Evolutionary conservation across 164 flowering plant genomes (phyloP).

Genomic region (Dillenia suffruticosa): DNA sequence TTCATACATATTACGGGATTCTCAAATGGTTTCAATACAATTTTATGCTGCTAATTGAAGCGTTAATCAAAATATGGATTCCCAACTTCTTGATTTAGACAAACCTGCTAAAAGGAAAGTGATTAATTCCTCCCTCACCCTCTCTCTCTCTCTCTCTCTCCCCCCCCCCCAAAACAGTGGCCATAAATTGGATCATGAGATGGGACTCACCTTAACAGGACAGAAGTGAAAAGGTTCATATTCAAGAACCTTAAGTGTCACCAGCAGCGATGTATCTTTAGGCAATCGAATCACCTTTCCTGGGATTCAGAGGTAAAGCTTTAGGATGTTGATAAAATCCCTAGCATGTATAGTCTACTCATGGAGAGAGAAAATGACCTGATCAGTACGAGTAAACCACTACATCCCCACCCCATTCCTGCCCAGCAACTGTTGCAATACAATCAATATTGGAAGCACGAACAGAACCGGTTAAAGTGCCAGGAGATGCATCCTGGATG

Average conservation of each 20-base stretch:
- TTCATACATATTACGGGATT: no score
- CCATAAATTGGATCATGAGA: neutral
- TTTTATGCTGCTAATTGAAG: no score
- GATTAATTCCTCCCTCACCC: no score
- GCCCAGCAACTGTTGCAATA: constrained; percentile 57
- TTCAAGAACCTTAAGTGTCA: constrained; percentile 81
- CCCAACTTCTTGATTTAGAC: no score
- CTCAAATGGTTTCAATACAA: no score
- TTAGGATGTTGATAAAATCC: neutral
- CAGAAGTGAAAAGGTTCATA: constrained; percentile 81
- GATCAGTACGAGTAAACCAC: constrained; percentile 56
- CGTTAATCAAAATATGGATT: no score
- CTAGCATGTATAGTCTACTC: neutral
- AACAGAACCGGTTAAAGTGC: constrained; percentile 63
- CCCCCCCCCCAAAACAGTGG: neutral
- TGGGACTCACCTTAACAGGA: constrained; percentile 60
- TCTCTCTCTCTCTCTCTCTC: no score
- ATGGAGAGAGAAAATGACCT: constrained; percentile 26
- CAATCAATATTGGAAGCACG: constrained; percentile 60
- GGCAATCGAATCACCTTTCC: constrained; percentile 75
- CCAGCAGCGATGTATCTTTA: constrained; percentile 65
- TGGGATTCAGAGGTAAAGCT: constrained; percentile 16
- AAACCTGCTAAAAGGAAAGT: no score
- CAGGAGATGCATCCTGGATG: constrained; percentile 80
- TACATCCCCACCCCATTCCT: constrained; percentile 66